Percentiles rank a stretch among this genome's conserved stretches.
Conservation (phyloP, 345 rosid species). For the Linum tenue region DNA sequence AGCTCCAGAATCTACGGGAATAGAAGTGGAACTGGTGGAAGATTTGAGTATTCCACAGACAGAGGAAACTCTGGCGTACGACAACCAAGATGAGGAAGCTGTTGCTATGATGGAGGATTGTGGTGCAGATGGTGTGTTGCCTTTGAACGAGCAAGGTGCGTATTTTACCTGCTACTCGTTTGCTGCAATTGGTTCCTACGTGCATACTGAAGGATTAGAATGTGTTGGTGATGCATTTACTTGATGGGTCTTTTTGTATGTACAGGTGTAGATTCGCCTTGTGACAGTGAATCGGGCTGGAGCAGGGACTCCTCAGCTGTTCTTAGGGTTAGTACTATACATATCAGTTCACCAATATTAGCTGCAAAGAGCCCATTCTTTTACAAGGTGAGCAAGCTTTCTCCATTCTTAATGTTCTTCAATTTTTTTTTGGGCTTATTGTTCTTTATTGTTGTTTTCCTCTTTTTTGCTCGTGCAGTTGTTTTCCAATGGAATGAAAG, state of each 20-base stretch:
- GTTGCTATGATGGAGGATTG: slow-evolving; percentile 52
- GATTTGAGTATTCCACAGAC: slow-evolving; percentile 42
- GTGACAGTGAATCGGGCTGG: slow-evolving; percentile 26
- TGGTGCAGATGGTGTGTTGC: slow-evolving; percentile 24
- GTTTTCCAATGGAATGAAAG: slow-evolving; percentile 74
- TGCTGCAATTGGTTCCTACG: not conserved
- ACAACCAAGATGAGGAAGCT: slow-evolving; percentile 51
- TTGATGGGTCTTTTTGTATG: not conserved
- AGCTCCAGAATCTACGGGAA: slow-evolving; percentile 24
- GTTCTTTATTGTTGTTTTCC: not conserved
- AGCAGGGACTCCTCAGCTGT: slow-evolving; percentile 29
- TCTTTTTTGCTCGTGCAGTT: slow-evolving; percentile 30
- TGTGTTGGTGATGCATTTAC: not conserved
- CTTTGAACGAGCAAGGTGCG: slow-evolving; percentile 27
- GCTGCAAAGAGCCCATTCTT: slow-evolving; percentile 85
- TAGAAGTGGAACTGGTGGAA: slow-evolving; percentile 43
- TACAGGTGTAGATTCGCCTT: slow-evolving; percentile 32
- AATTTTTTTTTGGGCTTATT: not conserved
- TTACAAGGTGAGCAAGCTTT: slow-evolving; percentile 37
- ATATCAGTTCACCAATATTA: slow-evolving; percentile 65
- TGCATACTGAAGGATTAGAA: not conserved
- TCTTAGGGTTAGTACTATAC: slow-evolving; percentile 46
- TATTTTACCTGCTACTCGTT: too few relatives aligned
- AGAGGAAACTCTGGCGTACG: slow-evolving; percentile 40
- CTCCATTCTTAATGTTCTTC: too few relatives aligned